A percentile compares a stretch with the other conserved stretches of the same genome.
phyloP scores from a whole-genome alignment of 176 grass and related monocot species.

The Phyllostachys edulis region DNA sequence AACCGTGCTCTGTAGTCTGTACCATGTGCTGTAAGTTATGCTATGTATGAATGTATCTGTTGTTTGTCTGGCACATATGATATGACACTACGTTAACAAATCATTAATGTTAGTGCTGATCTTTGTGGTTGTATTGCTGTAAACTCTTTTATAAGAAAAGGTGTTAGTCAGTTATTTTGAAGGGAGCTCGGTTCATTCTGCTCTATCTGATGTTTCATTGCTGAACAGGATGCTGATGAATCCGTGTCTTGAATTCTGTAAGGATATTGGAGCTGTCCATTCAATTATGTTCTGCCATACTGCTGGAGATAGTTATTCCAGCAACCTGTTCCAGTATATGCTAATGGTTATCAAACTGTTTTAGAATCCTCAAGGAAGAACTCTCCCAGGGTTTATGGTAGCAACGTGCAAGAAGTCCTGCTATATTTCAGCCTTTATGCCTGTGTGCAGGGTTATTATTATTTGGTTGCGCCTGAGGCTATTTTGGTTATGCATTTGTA shows the following conservation, averaged over 20 bases:
- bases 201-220: not conserved
- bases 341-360: not conserved
- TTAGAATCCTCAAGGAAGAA: not conserved
- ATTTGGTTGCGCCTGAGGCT: not conserved
- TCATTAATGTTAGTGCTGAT: slow-evolving; percentile 49
- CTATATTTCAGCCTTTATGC: not conserved
- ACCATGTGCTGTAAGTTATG: slow-evolving; percentile 56
- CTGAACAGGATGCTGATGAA: not conserved
- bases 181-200: not conserved
- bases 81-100: slow-evolving; percentile 44
- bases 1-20: slow-evolving; percentile 42
- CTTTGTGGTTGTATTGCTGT: slow-evolving; percentile 38
- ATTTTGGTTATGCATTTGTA: not conserved
- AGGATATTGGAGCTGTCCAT: not conserved
- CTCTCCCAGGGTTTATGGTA: not conserved
- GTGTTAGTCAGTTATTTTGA: slow-evolving; percentile 24
- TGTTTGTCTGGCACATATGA: slow-evolving; percentile 41
- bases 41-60: slow-evolving; percentile 46
- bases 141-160: slow-evolving; percentile 32
- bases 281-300: not conserved
- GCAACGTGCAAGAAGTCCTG: not conserved
- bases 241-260: not conserved
- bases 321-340: not conserved
- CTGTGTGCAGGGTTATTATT: not conserved
- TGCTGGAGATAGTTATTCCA: not conserved